Conservation (phyloP, 2,329 filamentous ascomycete genomes). For the Cladorrhinum sp. region DNA sequence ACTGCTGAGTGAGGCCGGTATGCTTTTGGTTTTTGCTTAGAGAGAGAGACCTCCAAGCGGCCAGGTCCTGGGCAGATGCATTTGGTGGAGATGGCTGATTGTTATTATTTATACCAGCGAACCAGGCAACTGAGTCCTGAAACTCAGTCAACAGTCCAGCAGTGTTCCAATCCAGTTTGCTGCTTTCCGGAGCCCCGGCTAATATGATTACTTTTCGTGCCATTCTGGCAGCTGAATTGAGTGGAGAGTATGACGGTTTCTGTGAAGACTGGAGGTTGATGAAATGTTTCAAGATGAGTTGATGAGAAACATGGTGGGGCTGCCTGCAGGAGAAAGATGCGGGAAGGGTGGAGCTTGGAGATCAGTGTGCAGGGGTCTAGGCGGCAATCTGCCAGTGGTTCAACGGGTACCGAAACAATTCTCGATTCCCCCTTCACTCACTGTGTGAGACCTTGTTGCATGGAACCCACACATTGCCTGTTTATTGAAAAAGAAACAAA, state of each 20-base stretch:
- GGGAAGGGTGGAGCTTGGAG: background rate
- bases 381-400: background rate
- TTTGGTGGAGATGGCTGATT: slow-evolving; percentile 16
- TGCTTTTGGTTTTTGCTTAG: slow-evolving; percentile 44
- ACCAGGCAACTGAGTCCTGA: slow-evolving; percentile 38
- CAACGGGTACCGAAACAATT: no score
- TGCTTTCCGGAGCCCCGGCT: slow-evolving; percentile 56
- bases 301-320: background rate
- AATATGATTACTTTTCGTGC: slow-evolving; percentile 34
- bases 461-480: no score
- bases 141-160: slow-evolving; percentile 48
- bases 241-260: background rate
- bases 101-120: slow-evolving; percentile 32
- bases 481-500: no score
- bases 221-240: slow-evolving; percentile 26
- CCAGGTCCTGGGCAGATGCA: slow-evolving; percentile 27
- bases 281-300: background rate
- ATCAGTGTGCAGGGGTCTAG: background rate
- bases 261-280: background rate
- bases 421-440: no score
- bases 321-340: background rate
- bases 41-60: slow-evolving; percentile 55
- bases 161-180: slow-evolving; percentile 53
- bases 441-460: no score
- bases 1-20: slow-evolving; percentile 53